Evolutionary conservation across 1,139 yeast species (phyloP).

Genomic region (Yamadazyma aaseri): DNA sequence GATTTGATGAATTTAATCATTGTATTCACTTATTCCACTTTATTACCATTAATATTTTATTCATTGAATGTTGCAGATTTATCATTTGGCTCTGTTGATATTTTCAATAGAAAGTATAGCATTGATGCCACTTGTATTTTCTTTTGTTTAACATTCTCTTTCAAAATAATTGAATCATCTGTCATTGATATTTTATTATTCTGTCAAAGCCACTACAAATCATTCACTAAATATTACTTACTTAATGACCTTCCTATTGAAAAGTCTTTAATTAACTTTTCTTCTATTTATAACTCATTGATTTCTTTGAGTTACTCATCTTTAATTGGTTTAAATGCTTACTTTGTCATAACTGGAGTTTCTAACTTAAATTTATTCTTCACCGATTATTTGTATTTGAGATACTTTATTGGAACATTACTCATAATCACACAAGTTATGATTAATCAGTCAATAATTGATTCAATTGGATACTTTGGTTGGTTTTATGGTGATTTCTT

Average conservation of each 20-base stretch:
- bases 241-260: slow-evolving; percentile 66
- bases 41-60: slow-evolving; percentile 47
- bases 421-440: slow-evolving; percentile 64
- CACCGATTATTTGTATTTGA: slow-evolving; percentile 50
- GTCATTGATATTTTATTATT: slow-evolving; percentile 54
- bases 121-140: slow-evolving; percentile 9
- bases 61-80: slow-evolving; percentile 14
- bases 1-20: slow-evolving; percentile 59
- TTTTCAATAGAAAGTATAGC: slow-evolving; percentile 2
- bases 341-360: slow-evolving; percentile 23
- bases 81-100: slow-evolving; percentile 14
- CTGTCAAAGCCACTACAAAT: slow-evolving; percentile 61
- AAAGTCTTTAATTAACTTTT: slow-evolving; percentile 77
- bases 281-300: slow-evolving; percentile 61
- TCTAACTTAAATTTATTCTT: slow-evolving; percentile 17
- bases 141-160: slow-evolving; percentile 47
- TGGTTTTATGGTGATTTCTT: slow-evolving; percentile 92
- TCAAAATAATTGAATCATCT: slow-evolving; percentile 54
- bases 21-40: slow-evolving; percentile 40
- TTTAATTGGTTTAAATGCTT: slow-evolving; percentile 42
- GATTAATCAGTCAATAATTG: slow-evolving; percentile 70
- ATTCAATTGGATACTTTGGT: slow-evolving; percentile 79
- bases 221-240: slow-evolving; percentile 66
- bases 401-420: slow-evolving; percentile 56
- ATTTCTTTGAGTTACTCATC: slow-evolving; percentile 47